Base-by-base conservation (phyloP, 2,329 filamentous ascomycete genomes). In the Calonectria naviculata region DNA sequence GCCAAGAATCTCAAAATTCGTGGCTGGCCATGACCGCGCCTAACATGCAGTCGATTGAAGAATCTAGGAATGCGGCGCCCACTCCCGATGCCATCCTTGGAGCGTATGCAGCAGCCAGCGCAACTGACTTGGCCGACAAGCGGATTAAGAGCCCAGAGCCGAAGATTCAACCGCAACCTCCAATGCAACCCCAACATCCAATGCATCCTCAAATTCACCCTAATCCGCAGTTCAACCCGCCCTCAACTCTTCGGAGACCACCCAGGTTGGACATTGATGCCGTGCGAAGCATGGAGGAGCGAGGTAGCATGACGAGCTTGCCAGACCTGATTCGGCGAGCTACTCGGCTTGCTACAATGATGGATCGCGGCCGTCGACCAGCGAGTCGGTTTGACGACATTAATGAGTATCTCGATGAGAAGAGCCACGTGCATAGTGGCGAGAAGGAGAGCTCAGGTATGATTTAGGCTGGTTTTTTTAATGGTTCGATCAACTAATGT, bases 261-360 rank as follows among this genome's bases (percentile, higher is more conserved):
- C 93, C 94, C 4, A 90, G 90, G 41, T 85, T 98, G 5, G 92
- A 98, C 79, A 93, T 98, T 28, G 92, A 95, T 79, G 94, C 94
- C 5, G 93, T 97, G 4, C 90, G 91, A 74, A 91, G 93, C 63
- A 94, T 94, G 19, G 95, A 98, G 82, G 90, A 93, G 1, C 91
- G 97, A 78, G 95, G 95, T 5, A 98, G 95, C 80, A 87, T 98
- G 73, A 98, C 97, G 1, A 98, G 95, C 83, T 85, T 99, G 70
- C 93, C 95, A 0, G 97, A 98, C 81, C 85, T 99, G 71, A 98
- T 99, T 75, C 89, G 91, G 78, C 91, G 97, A 76, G 97, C 97
- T 13, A 98, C 96, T 0, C 91, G 91, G 74, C 86, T 98, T 42
- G 96, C 95, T 19, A 91, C 94, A 0, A 95, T 97, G 83, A 92